A percentile compares a stretch with the other conserved stretches of the same genome.
Conservation (phyloP, 441 rosid species). For the Gossypium lobatum region DNA sequence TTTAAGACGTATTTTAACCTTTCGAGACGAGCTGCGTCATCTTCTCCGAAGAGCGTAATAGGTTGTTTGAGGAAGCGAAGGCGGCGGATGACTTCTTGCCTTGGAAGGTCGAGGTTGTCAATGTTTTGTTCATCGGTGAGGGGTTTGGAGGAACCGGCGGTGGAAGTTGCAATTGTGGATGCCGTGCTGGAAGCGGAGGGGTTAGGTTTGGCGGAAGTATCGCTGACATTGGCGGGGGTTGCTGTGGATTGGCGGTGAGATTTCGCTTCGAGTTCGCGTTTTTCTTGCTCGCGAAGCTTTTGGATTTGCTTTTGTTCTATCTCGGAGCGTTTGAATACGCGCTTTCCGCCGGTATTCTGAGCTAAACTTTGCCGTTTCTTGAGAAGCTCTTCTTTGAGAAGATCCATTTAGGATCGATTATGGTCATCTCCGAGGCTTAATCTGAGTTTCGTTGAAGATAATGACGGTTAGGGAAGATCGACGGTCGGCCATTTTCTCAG, state of each 20-base stretch:
- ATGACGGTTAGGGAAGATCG: not conserved
- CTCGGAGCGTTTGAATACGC: constrained; percentile 59
- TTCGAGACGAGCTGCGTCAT: constrained; percentile 54
- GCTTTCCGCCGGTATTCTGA: constrained; percentile 49
- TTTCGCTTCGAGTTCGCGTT: constrained; percentile 59
- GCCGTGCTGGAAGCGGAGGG: constrained; percentile 17
- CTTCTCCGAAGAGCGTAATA: constrained; percentile 64
- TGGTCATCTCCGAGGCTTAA: not conserved
- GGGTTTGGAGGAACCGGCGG: constrained; percentile 34
- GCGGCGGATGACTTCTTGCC: constrained; percentile 61
- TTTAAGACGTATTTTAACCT: constrained; percentile 52
- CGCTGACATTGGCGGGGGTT: constrained; percentile 13
- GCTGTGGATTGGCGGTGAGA: constrained; percentile 34
- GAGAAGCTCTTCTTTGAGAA: constrained; percentile 51
- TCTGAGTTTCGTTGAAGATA: not conserved
- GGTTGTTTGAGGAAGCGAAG: constrained; percentile 65
- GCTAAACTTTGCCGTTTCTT: constrained; percentile 52
- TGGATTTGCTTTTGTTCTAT: constrained; percentile 59
- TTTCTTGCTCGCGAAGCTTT: constrained; percentile 59
- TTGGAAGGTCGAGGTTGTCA: constrained; percentile 53
- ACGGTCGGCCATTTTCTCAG: not conserved
- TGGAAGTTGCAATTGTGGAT: constrained; percentile 22
- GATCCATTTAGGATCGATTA: constrained; percentile 43
- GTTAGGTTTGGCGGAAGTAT: constrained; percentile 18
- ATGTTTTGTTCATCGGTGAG: constrained; percentile 56